phyloP scores from a whole-genome alignment of 345 rosid species.

The Brassica rapa region DNA sequence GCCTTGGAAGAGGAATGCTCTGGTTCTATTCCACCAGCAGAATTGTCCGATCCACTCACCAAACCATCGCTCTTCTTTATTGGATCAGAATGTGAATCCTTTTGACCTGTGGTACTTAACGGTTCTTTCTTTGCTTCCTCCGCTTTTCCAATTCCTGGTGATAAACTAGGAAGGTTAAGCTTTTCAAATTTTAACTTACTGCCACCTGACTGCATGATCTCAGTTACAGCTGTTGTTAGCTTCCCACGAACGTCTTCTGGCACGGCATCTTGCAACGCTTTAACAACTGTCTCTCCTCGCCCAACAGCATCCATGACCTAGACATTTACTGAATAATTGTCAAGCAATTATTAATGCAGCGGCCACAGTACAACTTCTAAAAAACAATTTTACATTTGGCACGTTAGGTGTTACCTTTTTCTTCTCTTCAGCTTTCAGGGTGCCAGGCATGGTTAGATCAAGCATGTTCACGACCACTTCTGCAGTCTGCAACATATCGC shows the following conservation, averaged over 20 bases:
- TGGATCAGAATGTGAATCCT: constrained; percentile 47
- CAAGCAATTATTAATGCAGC: constrained; percentile 32
- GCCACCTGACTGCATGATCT: constrained; percentile 58
- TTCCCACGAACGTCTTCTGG: constrained; percentile 93
- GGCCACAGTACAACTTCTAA: constrained; percentile 2
- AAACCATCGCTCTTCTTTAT: constrained; percentile 46
- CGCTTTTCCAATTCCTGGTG: constrained; percentile 40
- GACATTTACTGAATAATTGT: constrained; percentile 40
- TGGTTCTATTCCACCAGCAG: constrained; percentile 40
- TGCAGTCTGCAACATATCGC: constrained; percentile 70
- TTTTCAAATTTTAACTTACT: constrained; percentile 51
- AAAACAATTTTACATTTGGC: neutral
- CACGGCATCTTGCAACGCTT: constrained; percentile 87
- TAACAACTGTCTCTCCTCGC: constrained; percentile 83
- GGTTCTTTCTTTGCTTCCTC: constrained; percentile 47
- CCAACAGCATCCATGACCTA: constrained; percentile 86
- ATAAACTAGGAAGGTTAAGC: constrained; percentile 49
- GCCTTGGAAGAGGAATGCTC: constrained; percentile 47
- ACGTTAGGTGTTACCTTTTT: constrained; percentile 58
- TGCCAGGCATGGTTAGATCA: constrained; percentile 76
- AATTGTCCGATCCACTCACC: constrained; percentile 44
- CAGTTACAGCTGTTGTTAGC: constrained; percentile 67
- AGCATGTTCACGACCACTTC: constrained; percentile 82
- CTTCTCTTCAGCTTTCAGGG: constrained; percentile 65
- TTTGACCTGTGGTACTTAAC: constrained; percentile 39